Evolutionary conservation across 2,329 filamentous ascomycete species (phyloP), one percentile per base, ranked within the genome.

Genomic region (Cladophialophora exuberans): DNA sequence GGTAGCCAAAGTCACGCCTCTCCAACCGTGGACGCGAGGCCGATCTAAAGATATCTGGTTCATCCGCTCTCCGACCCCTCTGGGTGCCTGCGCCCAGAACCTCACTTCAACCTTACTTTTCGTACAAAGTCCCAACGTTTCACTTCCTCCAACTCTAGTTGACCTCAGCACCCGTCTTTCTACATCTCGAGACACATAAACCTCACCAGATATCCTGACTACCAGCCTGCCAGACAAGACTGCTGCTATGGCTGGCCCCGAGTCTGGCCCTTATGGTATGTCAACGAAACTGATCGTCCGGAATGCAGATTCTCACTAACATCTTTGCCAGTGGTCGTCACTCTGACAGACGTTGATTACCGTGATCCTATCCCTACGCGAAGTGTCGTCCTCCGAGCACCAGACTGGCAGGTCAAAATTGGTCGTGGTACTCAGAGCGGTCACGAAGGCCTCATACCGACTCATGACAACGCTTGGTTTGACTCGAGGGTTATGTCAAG

Each of bases 401-500:
- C 63, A 18, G 61, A 62, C 31, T 67, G 68, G 39, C 33, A 53
- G 13, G 53, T 72, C 42, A 59, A 67, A 13, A 69, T 78, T 50
- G 75, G 76, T 25, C 69, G 76, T 53, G 66, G 73, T 5, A 77
- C 74, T 3, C 73, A 70, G 43, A 71, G 68, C 15, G 69, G 69
- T 39, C 43, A 54, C 23, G 55, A 52, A 54, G 67, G 70, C 38
- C 66, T 76, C 2, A 41, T 62, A 3, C 72, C 75, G 5, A 60
- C 62, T 17, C 33, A 48, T n/a, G 50, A 72, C 35, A 78, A 78
- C 66, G 72, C 66, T 26, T 73, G 71, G 64, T 78, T 77, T 57
- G 72, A 76, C 20, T 77, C 74, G 44, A 70, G 73, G 46, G 76
- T 78, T 9, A 74, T 78, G 69, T 78, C 76, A 22, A 70, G 75